Base-by-base conservation (phyloP, 1,139 yeast genomes). In the Taphrina wiesneri region DNA sequence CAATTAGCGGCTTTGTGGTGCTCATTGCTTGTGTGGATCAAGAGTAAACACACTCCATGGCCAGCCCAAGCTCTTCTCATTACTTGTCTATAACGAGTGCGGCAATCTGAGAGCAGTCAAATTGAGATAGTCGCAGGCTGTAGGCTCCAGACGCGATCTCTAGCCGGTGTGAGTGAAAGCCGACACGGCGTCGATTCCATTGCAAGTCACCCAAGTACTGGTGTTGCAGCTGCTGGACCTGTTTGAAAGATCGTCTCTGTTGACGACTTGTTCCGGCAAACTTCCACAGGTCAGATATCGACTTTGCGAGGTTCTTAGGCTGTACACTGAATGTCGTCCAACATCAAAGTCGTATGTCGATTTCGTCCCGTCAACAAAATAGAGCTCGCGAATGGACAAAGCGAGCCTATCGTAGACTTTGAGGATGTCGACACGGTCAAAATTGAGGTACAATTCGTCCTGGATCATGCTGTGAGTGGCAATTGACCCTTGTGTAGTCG, bases 261-360 rank as follows among this genome's bases (percentile, higher is more conserved):
- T n/a, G n/a, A n/a, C n/a, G n/a, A n/a, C n/a, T n/a, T n/a, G n/a
- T n/a, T n/a, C n/a, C n/a, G n/a, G n/a, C n/a, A n/a, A n/a, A n/a
- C n/a, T n/a, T n/a, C n/a, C n/a, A n/a, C n/a, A n/a, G n/a, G n/a
- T n/a, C n/a, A n/a, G n/a, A n/a, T n/a, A n/a, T n/a, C n/a, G n/a
- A n/a, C n/a, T n/a, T n/a, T n/a, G n/a, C n/a, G n/a, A n/a, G n/a
- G n/a, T n/a, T n/a, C n/a, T n/a, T n/a, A n/a, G n/a, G n/a, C n/a
- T n/a, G n/a, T n/a, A n/a, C n/a, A n/a, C n/a, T n/a, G n/a, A n/a
- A 54, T 54, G 59, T 54, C 59, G 21, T 54, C 56, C 28, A 60
- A 60, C 32, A 65, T 68, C 47, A 67, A 68, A 71, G 90, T 86
- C 45, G 78, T 85, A 26, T 85, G 86, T 64, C 78, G 90, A 53